Evolutionary conservation across 768 basidiomycete species (phyloP).

Genomic region (Lactifluus pinguis): DNA sequence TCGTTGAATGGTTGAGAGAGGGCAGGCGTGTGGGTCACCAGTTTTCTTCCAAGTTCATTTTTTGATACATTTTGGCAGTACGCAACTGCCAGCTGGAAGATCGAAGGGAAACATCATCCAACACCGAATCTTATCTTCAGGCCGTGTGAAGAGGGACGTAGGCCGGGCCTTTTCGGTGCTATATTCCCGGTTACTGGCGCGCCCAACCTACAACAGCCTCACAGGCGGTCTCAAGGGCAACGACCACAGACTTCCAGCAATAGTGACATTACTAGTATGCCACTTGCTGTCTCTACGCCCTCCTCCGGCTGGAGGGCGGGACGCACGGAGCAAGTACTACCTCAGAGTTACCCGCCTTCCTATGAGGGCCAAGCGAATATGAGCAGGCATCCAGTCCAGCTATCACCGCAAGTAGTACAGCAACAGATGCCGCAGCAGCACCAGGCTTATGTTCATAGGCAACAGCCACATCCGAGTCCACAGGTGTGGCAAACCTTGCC

Average conservation of each 20-base stretch:
- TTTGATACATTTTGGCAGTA: neutral
- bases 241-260: neutral
- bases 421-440: neutral
- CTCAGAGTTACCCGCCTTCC: neutral
- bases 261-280: neutral
- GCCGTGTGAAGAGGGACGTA: neutral
- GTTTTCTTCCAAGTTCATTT: no score
- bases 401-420: neutral
- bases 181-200: neutral
- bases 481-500: neutral
- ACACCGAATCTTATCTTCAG: neutral
- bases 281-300: neutral
- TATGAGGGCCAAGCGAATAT: neutral
- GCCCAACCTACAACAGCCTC: neutral
- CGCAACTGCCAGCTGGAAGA: neutral
- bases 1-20: neutral
- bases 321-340: neutral
- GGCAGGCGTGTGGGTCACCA: neutral
- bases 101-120: neutral
- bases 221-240: neutral
- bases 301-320: neutral
- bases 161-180: neutral
- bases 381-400: neutral
- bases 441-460: neutral
- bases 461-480: neutral